Evolutionary conservation across 1,139 yeast genomes (phyloP).

Genomic region (Diutina sp.): DNA sequence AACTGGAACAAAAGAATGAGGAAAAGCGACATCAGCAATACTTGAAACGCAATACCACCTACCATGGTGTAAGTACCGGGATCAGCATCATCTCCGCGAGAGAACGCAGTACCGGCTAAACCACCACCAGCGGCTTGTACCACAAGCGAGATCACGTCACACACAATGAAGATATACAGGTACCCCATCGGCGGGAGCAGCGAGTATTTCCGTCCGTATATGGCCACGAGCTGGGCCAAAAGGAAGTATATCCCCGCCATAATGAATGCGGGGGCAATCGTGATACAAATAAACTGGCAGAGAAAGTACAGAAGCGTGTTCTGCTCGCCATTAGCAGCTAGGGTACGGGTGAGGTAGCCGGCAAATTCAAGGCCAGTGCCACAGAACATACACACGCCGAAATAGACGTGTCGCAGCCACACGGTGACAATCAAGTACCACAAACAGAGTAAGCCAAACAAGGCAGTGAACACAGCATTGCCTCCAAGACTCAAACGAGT

Average conservation of each 20-base stretch:
- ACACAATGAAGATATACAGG: conserved; percentile 21
- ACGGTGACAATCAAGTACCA: conserved; percentile 4
- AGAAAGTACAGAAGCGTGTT: conserved; percentile 13
- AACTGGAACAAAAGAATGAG: conserved; percentile 3
- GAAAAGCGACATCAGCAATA: not conserved
- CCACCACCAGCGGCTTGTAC: conserved; percentile 28
- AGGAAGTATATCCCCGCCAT: conserved; percentile 28
- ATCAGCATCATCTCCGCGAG: conserved; percentile 5
- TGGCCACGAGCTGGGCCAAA: conserved; percentile 20
- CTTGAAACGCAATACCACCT: not conserved
- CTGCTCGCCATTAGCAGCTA: conserved; percentile 10
- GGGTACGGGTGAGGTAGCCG: conserved; percentile 13
- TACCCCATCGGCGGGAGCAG: conserved; percentile 20
- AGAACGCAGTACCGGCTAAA: conserved; percentile 16
- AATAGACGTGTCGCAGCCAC: conserved; percentile 8
- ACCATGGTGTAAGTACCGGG: not conserved
- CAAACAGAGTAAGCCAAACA: conserved; percentile 6
- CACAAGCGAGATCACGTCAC: conserved; percentile 19
- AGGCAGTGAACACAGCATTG: conserved; percentile 5
- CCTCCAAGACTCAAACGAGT: conserved; percentile 6
- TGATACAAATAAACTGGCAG: conserved; percentile 21
- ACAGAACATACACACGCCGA: conserved; percentile 10
- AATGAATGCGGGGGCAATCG: conserved; percentile 26
- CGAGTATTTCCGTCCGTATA: conserved; percentile 16
- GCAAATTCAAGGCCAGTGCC: conserved; percentile 12